These are phyloP conservation scores for Fusarium annulatum DNA, from an alignment of 2,329 filamentous ascomycete species.

Conservation along the genomic window DNA sequence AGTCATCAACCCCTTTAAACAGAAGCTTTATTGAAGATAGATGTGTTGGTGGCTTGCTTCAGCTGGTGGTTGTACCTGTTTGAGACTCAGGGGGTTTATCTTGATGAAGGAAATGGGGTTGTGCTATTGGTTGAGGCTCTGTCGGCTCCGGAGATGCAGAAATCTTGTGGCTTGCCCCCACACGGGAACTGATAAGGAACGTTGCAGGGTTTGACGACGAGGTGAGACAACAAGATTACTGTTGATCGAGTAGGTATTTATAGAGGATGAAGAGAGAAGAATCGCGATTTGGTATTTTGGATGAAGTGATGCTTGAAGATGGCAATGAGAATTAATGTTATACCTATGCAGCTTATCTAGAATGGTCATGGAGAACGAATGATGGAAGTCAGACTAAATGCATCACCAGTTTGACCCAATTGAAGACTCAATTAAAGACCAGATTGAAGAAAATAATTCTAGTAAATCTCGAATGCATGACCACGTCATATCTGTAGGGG, in stretches of 20 bases:
- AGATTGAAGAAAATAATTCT: fast-evolving
- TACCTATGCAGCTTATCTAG: fast-evolving
- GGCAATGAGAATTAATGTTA: too few species aligned
- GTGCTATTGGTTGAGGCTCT: not conserved
- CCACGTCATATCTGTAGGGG: not conserved
- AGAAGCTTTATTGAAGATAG: not conserved
- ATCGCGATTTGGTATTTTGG: fast-evolving
- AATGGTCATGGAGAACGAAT: not conserved
- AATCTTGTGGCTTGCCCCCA: not conserved
- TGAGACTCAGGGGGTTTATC: not conserved
- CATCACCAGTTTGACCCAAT: not conserved
- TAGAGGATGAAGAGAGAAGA: not conserved
- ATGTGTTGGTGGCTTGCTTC: not conserved
- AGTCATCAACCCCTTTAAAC: not conserved
- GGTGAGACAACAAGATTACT: not conserved
- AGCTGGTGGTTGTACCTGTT: not conserved
- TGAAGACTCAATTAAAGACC: not conserved
- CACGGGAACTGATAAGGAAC: not conserved
- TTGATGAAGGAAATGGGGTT: not conserved
- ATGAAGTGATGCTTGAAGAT: not conserved
- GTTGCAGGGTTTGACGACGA: not conserved
- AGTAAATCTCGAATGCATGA: fast-evolving
- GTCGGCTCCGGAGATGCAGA: not conserved
- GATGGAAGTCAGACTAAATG: fast-evolving
- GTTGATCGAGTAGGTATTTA: not conserved